Conservation (phyloP, 2,329 filamentous ascomycete genomes). For the Calonectria pteridis region DNA sequence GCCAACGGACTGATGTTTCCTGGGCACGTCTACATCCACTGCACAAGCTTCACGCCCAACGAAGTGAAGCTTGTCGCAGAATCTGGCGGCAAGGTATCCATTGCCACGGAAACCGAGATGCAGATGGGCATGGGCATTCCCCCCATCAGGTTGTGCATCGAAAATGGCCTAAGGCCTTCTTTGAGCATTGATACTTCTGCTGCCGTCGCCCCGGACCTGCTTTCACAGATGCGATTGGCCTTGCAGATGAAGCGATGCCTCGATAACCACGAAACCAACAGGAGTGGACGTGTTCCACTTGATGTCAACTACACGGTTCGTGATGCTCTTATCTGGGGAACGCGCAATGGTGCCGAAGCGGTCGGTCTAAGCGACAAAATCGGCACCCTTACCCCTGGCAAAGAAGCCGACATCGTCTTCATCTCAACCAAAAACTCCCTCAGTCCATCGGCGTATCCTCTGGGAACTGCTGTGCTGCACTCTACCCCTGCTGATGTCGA, state of each 20-base stretch:
- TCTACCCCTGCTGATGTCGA: background rate
- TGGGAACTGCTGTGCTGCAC: background rate
- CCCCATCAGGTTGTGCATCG: background rate
- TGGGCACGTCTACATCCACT: background rate
- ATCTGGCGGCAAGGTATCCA: background rate
- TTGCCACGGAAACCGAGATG: background rate
- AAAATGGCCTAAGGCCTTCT: background rate
- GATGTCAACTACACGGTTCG: background rate
- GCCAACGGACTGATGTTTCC: background rate
- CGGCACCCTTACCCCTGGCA: background rate
- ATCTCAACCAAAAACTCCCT: background rate
- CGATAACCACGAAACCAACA: background rate
- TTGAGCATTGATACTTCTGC: background rate
- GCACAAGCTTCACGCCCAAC: background rate
- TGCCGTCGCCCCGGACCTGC: background rate
- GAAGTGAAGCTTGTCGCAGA: background rate
- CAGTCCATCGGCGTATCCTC: background rate
- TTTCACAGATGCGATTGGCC: background rate
- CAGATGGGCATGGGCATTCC: background rate
- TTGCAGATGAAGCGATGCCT: background rate
- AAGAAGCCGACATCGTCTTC: background rate
- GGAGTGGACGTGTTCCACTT: background rate
- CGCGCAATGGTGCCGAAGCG: background rate
- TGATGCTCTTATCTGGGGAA: background rate
- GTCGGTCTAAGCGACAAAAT: background rate